These are phyloP conservation scores for Fusarium transvaalense DNA, from an alignment of 2,329 filamentous ascomycete species.

Conservation along the genomic window DNA sequence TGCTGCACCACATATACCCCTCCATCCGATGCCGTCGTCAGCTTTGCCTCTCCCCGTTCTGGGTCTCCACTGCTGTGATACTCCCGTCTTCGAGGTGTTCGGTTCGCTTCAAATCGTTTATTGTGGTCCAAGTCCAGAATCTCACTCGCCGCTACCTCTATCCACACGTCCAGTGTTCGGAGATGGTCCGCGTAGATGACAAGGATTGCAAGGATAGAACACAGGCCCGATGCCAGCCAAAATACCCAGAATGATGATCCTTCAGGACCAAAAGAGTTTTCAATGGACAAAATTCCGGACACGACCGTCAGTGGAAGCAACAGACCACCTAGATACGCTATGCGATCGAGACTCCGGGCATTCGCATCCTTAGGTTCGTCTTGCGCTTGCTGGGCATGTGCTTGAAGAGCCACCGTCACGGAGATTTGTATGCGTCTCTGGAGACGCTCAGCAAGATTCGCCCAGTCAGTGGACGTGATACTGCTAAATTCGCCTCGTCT, in stretches of 20 bases:
- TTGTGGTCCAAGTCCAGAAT: conserved; percentile 43
- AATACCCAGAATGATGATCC: conserved; percentile 61
- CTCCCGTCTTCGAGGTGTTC: conserved; percentile 48
- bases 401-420: conserved; percentile 13
- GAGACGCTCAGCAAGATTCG: conserved; percentile 38
- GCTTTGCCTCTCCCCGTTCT: conserved; percentile 51
- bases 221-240: conserved; percentile 59
- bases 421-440: conserved; percentile 45
- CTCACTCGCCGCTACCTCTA: conserved; percentile 55
- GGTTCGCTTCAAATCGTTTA: conserved; percentile 22
- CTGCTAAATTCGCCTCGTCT: conserved; percentile 32
- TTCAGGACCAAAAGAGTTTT: conserved; percentile 59
- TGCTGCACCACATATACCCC: conserved; percentile 51
- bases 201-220: conserved; percentile 55
- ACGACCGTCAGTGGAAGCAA: conserved; percentile 63
- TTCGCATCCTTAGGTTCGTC: conserved; percentile 49
- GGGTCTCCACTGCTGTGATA: conserved; percentile 38
- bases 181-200: conserved; percentile 64
- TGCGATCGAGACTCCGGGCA: conserved; percentile 59
- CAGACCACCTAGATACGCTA: conserved; percentile 63
- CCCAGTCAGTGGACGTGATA: conserved; percentile 41
- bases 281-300: conserved; percentile 62
- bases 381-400: conserved; percentile 16
- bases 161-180: conserved; percentile 61
- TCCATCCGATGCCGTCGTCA: conserved; percentile 48